phyloP scores from a whole-genome alignment of 805 yeast genomes.

The Candida broadrunensis region DNA sequence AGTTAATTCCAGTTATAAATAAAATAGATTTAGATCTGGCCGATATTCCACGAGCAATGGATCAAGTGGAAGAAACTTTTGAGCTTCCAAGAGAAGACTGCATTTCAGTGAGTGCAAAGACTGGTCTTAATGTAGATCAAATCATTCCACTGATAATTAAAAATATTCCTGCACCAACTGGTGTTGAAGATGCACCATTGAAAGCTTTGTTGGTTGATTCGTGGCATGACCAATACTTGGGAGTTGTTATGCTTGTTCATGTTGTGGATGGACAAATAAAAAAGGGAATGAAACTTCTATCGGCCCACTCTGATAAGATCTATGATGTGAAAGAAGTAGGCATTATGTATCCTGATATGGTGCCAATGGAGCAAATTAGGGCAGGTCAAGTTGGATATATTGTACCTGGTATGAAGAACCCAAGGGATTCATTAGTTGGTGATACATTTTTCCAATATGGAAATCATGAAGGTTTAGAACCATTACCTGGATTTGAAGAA shows the following conservation, averaged over 20 bases:
- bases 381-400: conserved; percentile 97
- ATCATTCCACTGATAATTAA: conserved; percentile 81
- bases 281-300: conserved; percentile 70
- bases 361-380: conserved; percentile 56
- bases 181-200: conserved; percentile 50
- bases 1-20: conserved; percentile 84
- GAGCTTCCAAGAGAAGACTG: conserved; percentile 74
- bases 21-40: conserved; percentile 90
- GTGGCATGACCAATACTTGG: conserved; percentile 93
- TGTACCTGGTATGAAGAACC: conserved; percentile 90
- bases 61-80: conserved; percentile 81
- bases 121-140: conserved; percentile 75
- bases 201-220: conserved; percentile 89
- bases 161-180: conserved; percentile 76
- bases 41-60: conserved; percentile 73
- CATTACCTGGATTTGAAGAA: conserved; percentile 93
- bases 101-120: conserved; percentile 86
- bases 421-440: conserved; percentile 84
- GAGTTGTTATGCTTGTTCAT: conserved; percentile 82
- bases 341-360: conserved; percentile 88
- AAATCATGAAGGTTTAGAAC: conserved; percentile 53
- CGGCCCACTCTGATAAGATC: conserved; percentile 71
- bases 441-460: conserved; percentile 77
- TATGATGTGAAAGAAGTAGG: conserved; percentile 94
- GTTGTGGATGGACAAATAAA: conserved; percentile 79